phyloP scores from a whole-genome alignment of 78 protist genomes.

The Protostelium mycophagum region DNA sequence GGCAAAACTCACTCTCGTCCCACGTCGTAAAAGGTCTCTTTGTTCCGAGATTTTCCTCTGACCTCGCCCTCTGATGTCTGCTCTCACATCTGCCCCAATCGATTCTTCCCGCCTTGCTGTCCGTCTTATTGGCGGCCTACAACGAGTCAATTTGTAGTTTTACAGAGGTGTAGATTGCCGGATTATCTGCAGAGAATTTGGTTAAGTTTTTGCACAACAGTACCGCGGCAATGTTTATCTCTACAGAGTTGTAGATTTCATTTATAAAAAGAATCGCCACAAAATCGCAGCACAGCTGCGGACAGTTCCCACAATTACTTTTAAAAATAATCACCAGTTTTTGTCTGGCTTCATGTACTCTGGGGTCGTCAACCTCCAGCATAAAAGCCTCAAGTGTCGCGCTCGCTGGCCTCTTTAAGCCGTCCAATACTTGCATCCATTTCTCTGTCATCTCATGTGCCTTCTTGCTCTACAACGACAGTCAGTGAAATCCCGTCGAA shows the following conservation, averaged over 20 bases:
- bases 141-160: background rate
- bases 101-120: background rate
- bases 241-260: no score
- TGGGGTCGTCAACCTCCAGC: background rate
- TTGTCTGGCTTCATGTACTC: background rate
- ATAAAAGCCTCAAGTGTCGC: background rate
- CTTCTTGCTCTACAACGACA: background rate
- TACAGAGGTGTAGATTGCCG: background rate
- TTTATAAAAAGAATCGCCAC: no score
- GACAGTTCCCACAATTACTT: no score
- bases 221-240: no score
- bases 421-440: background rate
- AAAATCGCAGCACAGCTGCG: no score
- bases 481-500: no score
- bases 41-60: background rate
- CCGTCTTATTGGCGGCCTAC: background rate
- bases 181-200: no score
- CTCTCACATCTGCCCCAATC: background rate
- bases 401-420: background rate
- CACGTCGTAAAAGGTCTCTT: background rate
- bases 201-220: no score
- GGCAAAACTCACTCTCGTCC: constrained; percentile 2
- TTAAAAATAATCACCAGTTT: background rate
- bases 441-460: background rate
- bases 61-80: background rate